These are phyloP conservation scores for Alternaria postmessia DNA, from an alignment of 2,329 filamentous ascomycete genomes.

Conservation along the genomic window DNA sequence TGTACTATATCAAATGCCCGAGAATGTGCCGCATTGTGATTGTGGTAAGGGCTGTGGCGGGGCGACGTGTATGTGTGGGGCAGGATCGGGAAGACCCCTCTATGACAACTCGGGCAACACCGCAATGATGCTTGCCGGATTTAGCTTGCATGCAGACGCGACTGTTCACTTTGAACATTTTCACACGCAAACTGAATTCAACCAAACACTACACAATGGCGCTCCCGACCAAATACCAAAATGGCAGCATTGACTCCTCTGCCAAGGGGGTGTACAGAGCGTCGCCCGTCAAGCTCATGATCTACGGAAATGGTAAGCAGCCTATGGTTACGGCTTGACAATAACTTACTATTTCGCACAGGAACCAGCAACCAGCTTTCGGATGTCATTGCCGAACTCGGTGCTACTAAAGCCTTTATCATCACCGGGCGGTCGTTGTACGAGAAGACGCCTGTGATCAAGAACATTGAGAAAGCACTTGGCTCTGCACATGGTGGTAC, in stretches of 20 bases:
- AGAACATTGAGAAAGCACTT: constrained; percentile 60
- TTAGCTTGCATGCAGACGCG: constrained; percentile 12
- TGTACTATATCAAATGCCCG: constrained; percentile 17
- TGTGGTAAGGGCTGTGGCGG: constrained; percentile 36
- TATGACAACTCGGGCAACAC: constrained; percentile 33
- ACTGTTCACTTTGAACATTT: constrained; percentile 9
- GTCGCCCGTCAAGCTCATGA: constrained; percentile 49
- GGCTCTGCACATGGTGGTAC: constrained; percentile 61
- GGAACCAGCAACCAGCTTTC: constrained; percentile 45
- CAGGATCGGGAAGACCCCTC: constrained; percentile 39
- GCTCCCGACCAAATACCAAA: constrained; percentile 45
- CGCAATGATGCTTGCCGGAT: constrained; percentile 13
- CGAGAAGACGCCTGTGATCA: constrained; percentile 63
- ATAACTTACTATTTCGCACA: constrained; percentile 17
- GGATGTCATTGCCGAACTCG: constrained; percentile 44
- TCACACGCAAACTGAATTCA: constrained; percentile 6
- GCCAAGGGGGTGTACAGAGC: constrained; percentile 47
- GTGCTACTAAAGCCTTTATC: constrained; percentile 62
- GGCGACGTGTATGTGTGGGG: constrained; percentile 41
- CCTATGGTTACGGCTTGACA: neutral
- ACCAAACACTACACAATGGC: constrained; percentile 31
- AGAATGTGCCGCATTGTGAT: constrained; percentile 34
- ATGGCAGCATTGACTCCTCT: constrained; percentile 45
- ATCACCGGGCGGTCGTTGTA: constrained; percentile 64
- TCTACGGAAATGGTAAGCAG: constrained; percentile 45